Conservation (phyloP, 495 filamentous ascomycete species). For the Neurospora pannonica region DNA sequence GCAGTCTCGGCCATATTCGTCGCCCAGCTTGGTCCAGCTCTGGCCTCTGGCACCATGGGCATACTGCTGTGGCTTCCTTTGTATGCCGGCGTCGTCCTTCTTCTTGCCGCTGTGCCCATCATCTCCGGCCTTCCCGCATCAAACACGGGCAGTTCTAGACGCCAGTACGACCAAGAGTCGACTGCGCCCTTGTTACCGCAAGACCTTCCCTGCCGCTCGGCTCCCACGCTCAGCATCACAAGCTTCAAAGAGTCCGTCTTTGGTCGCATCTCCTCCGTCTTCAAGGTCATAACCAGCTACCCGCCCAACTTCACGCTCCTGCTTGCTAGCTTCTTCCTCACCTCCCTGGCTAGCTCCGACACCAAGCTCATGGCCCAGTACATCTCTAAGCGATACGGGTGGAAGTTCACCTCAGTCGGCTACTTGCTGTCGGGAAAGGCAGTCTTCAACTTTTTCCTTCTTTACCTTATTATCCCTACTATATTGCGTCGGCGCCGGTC, state of each 20-base stretch:
- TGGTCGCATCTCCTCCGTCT: constrained; percentile 17
- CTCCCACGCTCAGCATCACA: not conserved
- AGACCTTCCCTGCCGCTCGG: not conserved
- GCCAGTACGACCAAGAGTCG: constrained; percentile 12
- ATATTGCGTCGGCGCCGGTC: constrained; percentile 14
- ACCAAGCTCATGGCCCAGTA: constrained; percentile 37
- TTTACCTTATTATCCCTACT: constrained; percentile 27
- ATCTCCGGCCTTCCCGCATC: constrained; percentile 6
- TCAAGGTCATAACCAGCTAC: constrained; percentile 15
- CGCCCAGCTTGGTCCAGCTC: constrained; percentile 30
- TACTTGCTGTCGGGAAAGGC: constrained; percentile 37
- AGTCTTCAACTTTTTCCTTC: constrained; percentile 31
- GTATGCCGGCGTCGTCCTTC: constrained; percentile 27
- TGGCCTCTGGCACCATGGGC: constrained; percentile 35
- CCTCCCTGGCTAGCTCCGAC: constrained; percentile 37
- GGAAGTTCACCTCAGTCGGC: constrained; percentile 31
- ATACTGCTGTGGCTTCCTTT: constrained; percentile 29
- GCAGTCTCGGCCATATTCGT: constrained; percentile 31
- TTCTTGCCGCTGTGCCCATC: constrained; percentile 25
- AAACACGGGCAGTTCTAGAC: not conserved
- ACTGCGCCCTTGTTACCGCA: constrained; percentile 1
- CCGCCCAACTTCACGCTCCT: constrained; percentile 27
- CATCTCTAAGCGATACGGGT: constrained; percentile 33
- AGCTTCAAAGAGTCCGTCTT: constrained; percentile 4
- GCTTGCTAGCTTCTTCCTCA: constrained; percentile 30